These are phyloP conservation scores for Desmodesmus armatus DNA, from an alignment of 139 green algal species.

Conservation along the genomic window DNA sequence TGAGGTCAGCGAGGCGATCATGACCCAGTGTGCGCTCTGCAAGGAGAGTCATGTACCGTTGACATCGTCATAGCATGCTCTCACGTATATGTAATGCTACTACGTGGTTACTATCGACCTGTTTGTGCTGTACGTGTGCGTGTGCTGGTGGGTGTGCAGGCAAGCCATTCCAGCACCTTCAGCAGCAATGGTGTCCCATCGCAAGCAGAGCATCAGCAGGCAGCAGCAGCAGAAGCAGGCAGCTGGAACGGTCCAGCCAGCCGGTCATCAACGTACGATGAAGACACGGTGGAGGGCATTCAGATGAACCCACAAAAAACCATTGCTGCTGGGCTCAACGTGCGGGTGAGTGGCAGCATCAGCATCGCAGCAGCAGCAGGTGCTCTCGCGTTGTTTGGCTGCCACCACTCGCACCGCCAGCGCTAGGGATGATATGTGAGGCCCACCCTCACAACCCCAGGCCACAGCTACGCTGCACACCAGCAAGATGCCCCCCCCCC, in stretches of 20 bases:
- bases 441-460: too few relatives aligned
- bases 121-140: too few relatives aligned
- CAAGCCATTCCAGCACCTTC: background rate
- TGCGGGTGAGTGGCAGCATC: constrained; percentile 49
- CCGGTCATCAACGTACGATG: too few relatives aligned
- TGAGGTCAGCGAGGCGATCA: too few relatives aligned
- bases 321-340: constrained; percentile 49
- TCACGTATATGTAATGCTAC: too few relatives aligned
- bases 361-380: background rate
- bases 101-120: too few relatives aligned
- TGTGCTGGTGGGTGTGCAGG: too few relatives aligned
- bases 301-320: constrained; percentile 37
- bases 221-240: background rate
- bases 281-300: constrained; percentile 53
- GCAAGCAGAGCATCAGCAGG: background rate
- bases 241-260: too few relatives aligned
- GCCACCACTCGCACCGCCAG: background rate
- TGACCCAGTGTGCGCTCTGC: too few relatives aligned
- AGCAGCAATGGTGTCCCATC: background rate
- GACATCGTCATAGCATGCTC: too few relatives aligned
- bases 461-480: background rate
- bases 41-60: too few relatives aligned
- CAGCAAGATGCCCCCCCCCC: background rate
- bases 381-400: background rate
- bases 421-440: background rate